Conservation (phyloP, 148 eudicot species). For the Oxyria digyna region DNA sequence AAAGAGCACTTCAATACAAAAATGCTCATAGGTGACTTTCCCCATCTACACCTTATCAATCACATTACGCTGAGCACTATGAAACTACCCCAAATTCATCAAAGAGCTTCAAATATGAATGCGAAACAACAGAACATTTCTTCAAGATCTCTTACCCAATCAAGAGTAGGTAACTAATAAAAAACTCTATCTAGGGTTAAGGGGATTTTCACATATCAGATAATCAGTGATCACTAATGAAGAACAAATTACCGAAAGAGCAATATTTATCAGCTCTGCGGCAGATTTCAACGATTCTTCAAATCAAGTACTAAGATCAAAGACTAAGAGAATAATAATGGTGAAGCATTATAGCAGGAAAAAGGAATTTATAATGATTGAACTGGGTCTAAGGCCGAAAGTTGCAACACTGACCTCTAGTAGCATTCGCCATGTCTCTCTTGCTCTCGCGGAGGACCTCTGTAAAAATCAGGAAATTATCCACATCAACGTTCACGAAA, state of each 20-base stretch:
- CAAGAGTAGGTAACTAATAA: background rate
- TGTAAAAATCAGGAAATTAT: constrained; percentile 14
- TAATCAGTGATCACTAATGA: background rate
- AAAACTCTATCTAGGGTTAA: background rate
- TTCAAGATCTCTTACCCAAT: background rate
- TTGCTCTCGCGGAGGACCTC: constrained; percentile 90
- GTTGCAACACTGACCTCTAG: constrained; percentile 53
- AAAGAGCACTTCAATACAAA: background rate
- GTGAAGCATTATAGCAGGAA: background rate
- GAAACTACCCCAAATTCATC: background rate
- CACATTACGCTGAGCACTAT: background rate
- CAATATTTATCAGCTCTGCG: background rate
- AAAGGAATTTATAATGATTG: background rate
- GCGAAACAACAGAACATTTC: background rate
- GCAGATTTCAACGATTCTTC: background rate
- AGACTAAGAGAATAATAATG: background rate
- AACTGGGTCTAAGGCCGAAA: background rate
- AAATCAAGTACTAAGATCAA: background rate
- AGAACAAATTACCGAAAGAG: background rate
- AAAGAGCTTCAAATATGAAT: background rate
- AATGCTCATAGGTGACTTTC: background rate
- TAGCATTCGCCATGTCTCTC: constrained; percentile 86
- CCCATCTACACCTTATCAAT: background rate
- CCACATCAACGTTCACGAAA: background rate
- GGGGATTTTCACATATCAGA: background rate